phyloP scores from a whole-genome alignment of 768 basidiomycete genomes.

The Russula lepida region DNA sequence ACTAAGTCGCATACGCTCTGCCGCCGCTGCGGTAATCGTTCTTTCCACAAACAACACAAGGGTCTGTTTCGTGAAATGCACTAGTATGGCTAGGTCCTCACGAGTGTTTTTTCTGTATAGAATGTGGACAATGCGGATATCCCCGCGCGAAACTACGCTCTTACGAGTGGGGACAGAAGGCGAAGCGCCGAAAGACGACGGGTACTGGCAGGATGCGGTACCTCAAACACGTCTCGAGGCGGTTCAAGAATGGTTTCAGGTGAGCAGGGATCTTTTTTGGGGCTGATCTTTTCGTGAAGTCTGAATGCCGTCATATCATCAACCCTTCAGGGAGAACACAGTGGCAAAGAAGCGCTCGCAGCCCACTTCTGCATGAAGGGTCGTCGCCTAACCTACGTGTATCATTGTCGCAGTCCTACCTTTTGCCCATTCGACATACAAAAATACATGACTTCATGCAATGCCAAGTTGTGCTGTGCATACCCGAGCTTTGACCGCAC shows the following conservation, averaged over 20 bases:
- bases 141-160: conserved; percentile 92
- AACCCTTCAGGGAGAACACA: conserved; percentile 66
- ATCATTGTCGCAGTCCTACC: conserved; percentile 12
- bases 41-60: conserved; percentile 99
- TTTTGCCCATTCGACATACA: conserved; percentile 22
- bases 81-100: background rate
- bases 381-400: conserved; percentile 20
- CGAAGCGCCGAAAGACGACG: conserved; percentile 99
- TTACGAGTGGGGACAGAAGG: conserved; percentile 98
- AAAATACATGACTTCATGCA: conserved; percentile 28
- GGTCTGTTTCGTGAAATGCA: conserved; percentile 40
- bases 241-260: conserved; percentile 99
- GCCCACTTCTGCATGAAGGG: conserved; percentile 42
- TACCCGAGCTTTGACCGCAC: background rate
- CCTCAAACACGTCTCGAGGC: conserved; percentile 85
- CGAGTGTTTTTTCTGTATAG: conserved; percentile 32
- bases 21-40: conserved; percentile 90
- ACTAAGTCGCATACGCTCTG: conserved; percentile 96
- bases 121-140: conserved; percentile 94
- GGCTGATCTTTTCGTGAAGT: background rate
- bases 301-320: conserved; percentile 5
- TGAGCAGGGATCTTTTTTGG: conserved; percentile 27
- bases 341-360: conserved; percentile 75
- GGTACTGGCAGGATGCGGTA: conserved; percentile 94
- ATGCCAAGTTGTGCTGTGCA: conserved; percentile 13